Evolutionary conservation across 1,284 basidiomycete genomes (phyloP).

Genomic region (Fomes fomentarius): DNA sequence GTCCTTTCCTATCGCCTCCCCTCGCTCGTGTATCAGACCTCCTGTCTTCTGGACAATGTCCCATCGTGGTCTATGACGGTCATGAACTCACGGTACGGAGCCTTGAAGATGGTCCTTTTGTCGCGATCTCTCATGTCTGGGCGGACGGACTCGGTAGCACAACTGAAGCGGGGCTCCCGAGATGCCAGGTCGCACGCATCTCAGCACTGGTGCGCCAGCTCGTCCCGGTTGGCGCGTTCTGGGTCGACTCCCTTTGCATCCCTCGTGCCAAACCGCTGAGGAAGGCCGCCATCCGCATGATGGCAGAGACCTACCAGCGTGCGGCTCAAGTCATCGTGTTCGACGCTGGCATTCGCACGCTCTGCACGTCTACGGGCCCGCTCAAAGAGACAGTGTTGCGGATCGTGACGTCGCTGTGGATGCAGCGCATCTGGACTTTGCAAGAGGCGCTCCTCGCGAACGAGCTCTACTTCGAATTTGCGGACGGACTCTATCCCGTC

Average conservation of each 20-base stretch:
- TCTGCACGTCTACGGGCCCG: conserved; percentile 1
- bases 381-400: conserved; percentile 11
- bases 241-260: conserved; percentile 3
- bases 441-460: conserved; percentile 22
- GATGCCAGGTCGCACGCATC: conserved; percentile 18
- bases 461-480: conserved; percentile 17
- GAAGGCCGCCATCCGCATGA: conserved; percentile 15
- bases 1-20: too few species aligned
- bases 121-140: conserved; percentile 26
- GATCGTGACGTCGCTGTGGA: conserved; percentile 18
- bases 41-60: too few species aligned
- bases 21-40: too few species aligned
- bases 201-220: background rate
- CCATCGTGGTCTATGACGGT: too few species aligned
- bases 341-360: conserved; percentile 15
- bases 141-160: conserved; percentile 24
- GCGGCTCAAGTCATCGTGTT: conserved; percentile 18
- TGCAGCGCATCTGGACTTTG: conserved; percentile 24
- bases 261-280: conserved; percentile 1
- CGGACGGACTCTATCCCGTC: background rate
- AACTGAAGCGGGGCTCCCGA: conserved; percentile 18
- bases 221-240: conserved; percentile 15
- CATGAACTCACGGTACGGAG: too few species aligned
- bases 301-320: conserved; percentile 16
- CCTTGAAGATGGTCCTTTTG: background rate